phyloP scores from a whole-genome alignment of 139 green algal genomes.

The Bryopsis sp. region DNA sequence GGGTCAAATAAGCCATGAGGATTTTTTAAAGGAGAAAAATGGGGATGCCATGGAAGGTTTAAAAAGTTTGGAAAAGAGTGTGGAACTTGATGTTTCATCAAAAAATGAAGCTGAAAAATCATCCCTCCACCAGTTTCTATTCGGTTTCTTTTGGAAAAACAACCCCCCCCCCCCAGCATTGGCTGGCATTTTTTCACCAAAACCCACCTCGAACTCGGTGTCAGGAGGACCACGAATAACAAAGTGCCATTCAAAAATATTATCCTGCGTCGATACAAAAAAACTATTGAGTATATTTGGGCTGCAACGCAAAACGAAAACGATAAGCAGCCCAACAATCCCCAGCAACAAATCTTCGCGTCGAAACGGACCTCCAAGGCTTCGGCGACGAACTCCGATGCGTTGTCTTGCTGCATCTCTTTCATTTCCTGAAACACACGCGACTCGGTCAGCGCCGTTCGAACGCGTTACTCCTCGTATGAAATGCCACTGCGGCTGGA shows the following conservation, averaged over 20 bases:
- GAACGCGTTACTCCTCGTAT: background rate
- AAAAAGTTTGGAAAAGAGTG: too few species aligned
- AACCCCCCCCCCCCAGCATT: background rate
- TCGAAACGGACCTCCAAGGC: conserved; percentile 58
- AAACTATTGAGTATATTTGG: background rate
- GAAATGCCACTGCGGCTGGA: background rate
- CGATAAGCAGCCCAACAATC: too few species aligned
- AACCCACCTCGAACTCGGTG: conserved; percentile 80
- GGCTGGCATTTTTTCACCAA: background rate
- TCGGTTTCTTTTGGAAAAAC: background rate
- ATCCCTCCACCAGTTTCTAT: too few species aligned
- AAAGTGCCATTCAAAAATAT: conserved; percentile 99
- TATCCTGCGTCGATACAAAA: conserved; percentile 57
- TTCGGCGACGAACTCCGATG: conserved; percentile 61
- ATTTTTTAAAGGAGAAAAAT: too few species aligned
- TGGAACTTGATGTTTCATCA: too few species aligned
- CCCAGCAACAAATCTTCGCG: too few species aligned
- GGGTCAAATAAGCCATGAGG: too few species aligned
- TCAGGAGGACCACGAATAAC: conserved; percentile 78
- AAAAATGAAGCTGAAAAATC: too few species aligned
- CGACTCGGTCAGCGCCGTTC: background rate
- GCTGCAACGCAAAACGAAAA: background rate
- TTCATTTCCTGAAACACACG: conserved; percentile 61
- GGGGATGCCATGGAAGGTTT: too few species aligned
- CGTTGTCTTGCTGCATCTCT: conserved; percentile 60